Conservation (phyloP, 352 stramenopile genomes). For the Phytophthora uliginosa region DNA sequence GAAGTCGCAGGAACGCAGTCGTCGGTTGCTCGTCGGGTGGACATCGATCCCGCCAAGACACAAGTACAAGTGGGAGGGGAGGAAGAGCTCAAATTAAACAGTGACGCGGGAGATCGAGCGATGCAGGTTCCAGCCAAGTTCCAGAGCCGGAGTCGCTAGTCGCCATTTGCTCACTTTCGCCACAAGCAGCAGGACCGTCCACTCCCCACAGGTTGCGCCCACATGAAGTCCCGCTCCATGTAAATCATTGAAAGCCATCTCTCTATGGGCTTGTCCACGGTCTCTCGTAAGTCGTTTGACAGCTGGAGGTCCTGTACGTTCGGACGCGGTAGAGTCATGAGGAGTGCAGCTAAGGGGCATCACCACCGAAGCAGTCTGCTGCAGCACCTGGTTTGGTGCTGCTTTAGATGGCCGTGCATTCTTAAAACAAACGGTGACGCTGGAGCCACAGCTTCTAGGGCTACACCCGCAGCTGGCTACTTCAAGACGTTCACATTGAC, state of each 20-base stretch:
- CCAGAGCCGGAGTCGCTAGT: conserved; percentile 35
- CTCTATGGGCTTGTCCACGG: conserved; percentile 18
- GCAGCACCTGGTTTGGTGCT: too few species aligned
- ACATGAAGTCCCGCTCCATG: conserved; percentile 22
- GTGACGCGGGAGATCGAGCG: conserved; percentile 12
- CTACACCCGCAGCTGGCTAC: conserved; percentile 11
- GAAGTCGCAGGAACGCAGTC: background rate
- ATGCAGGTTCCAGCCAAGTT: conserved; percentile 15
- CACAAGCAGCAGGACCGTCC: conserved; percentile 26
- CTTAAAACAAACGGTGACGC: background rate
- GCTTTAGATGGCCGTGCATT: background rate
- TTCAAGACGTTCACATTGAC: conserved; percentile 7
- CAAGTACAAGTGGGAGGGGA: background rate
- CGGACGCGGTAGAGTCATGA: conserved; percentile 27
- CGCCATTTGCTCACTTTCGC: conserved; percentile 26
- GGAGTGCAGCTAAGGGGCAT: conserved; percentile 20
- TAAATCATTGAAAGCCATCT: background rate
- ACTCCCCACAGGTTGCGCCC: conserved; percentile 33
- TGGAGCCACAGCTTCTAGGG: conserved; percentile 35
- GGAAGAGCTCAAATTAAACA: conserved; percentile 22
- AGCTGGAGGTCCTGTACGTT: conserved; percentile 17
- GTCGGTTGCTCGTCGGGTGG: conserved; percentile 27
- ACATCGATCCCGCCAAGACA: conserved; percentile 3
- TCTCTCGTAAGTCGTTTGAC: conserved; percentile 7
- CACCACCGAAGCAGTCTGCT: background rate